These are phyloP conservation scores for Hyparrhenia diplandra DNA, from an alignment of 176 grass and related monocot genomes.

Conservation along the genomic window DNA sequence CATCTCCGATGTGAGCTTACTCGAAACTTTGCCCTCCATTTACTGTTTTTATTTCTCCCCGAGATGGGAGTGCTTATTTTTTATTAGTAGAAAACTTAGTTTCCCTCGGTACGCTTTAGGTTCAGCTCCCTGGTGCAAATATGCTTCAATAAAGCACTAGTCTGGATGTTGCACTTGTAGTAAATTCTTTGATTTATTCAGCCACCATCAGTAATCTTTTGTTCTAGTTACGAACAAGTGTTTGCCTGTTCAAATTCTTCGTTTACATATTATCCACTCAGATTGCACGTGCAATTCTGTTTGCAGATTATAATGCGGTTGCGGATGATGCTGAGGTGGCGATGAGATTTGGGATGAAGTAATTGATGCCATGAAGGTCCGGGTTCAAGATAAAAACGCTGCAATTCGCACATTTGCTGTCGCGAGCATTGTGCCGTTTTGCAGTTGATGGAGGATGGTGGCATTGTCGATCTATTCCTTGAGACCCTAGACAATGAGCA, in stretches of 20 bases:
- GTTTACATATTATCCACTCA: background rate
- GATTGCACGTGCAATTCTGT: background rate
- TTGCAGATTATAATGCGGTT: slow-evolving; percentile 75
- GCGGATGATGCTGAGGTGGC: slow-evolving; percentile 73
- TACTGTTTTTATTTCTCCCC: background rate
- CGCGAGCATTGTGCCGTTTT: slow-evolving; percentile 72
- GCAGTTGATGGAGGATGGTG: slow-evolving; percentile 61
- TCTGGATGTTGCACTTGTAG: background rate
- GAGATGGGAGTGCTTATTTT: background rate
- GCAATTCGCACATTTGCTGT: slow-evolving; percentile 68
- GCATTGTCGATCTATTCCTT: slow-evolving; percentile 66
- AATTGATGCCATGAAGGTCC: slow-evolving; percentile 70
- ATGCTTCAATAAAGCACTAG: background rate
- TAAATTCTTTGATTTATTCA: background rate
- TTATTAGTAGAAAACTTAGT: background rate
- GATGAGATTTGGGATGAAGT: slow-evolving; percentile 87
- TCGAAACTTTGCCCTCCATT: background rate
- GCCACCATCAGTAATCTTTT: background rate
- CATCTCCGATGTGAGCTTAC: slow-evolving; percentile 56
- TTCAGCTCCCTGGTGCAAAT: background rate
- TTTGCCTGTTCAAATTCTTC: background rate
- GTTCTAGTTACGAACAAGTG: background rate
- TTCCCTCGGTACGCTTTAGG: background rate
- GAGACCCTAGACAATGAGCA: slow-evolving; percentile 60
- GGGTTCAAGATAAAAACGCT: slow-evolving; percentile 67